Percentiles rank a stretch among this genome's conserved stretches.
Conservation (phyloP, 768 basidiomycete species). For the Lactarius hengduanensis region DNA sequence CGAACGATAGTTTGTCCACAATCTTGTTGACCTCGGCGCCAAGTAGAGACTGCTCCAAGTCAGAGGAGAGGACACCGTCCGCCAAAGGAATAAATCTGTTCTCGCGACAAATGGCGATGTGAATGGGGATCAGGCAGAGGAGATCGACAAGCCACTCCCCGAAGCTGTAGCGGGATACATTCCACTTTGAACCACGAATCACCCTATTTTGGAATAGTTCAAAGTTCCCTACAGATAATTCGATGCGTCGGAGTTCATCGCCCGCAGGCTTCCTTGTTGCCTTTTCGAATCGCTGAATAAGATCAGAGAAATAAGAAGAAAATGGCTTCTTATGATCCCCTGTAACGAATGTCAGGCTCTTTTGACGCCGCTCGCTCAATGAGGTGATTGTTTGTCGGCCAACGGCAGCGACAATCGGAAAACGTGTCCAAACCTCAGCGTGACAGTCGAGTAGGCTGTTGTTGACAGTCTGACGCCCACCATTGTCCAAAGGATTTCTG, state of each 20-base stretch:
- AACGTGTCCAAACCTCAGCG: not conserved
- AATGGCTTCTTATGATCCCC: constrained; percentile 41
- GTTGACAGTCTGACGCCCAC: constrained; percentile 35
- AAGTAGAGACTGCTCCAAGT: constrained; percentile 50
- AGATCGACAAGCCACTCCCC: constrained; percentile 64
- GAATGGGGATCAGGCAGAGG: constrained; percentile 38
- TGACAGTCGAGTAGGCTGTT: constrained; percentile 33
- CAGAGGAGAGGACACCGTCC: constrained; percentile 51
- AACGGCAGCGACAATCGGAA: not conserved
- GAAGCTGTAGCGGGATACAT: constrained; percentile 26
- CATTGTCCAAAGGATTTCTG: constrained; percentile 26
- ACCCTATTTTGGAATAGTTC: constrained; percentile 30
- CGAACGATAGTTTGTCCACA: constrained; percentile 54
- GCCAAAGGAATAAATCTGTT: constrained; percentile 61
- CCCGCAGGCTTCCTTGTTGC: constrained; percentile 52
- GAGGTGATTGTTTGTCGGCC: not conserved
- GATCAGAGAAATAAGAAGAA: constrained; percentile 43
- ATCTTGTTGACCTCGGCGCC: constrained; percentile 58
- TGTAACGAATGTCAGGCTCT: constrained; percentile 46
- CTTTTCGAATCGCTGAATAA: constrained; percentile 52
- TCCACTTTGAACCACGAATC: constrained; percentile 12
- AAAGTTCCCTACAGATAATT: too few species aligned
- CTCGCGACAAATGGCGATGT: constrained; percentile 51
- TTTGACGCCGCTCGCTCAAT: constrained; percentile 33
- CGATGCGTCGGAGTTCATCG: constrained; percentile 40